Evolutionary conservation across 441 rosid species (phyloP), one percentile per base, ranked within the genome.

Genomic region (Bocquillonia castaneifolia): DNA sequence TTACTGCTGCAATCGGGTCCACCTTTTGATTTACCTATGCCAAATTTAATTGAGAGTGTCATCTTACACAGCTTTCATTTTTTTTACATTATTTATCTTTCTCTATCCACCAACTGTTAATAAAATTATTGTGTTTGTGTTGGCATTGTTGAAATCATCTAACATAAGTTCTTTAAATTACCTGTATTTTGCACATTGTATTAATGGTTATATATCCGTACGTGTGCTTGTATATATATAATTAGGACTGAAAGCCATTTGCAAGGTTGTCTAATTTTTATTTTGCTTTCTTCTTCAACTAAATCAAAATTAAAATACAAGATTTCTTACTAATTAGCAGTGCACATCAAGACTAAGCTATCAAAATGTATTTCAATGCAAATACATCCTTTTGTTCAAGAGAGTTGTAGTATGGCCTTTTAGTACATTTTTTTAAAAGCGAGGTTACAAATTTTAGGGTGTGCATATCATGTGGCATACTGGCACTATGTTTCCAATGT

Each of bases 41-140:
- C 64, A 57, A 44, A 32, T 68, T 45, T 58, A 54, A 59, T 28
- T 53, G 10, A 14, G 45, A 67, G 17, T 44, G 31, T 14, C 45
- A 44, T 18, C 68, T 36, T 34, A 14, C 2, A 15, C 31, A 50
- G 25, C 32, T 63, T 65, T 1, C 23, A n/a, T n/a, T 51, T 26
- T 3, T 45, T 45, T 45, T 18, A 17, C 34, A 14, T 64, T 23
- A 22, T 20, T 12, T 34, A 20, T 22, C 3, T 12, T 5, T 34
- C 29, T 50, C n/a, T 32, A 6, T 25, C 18, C 22, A 14, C 23
- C n/a, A 31, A 18, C 47, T 42, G 29, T 10, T 29, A 45, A 18
- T n/a, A 14, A 36, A 20, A 26, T 59, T 37, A 17, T 25, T 60
- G 31, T 39, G 12, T 12, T 51, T 20, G 1, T 51, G 5, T 42